Percentiles rank a stretch among this genome's conserved stretches.
Evolutionary conservation across 2,329 filamentous ascomycete species (phyloP).

Genomic region (Reticulascus tulasneorum): DNA sequence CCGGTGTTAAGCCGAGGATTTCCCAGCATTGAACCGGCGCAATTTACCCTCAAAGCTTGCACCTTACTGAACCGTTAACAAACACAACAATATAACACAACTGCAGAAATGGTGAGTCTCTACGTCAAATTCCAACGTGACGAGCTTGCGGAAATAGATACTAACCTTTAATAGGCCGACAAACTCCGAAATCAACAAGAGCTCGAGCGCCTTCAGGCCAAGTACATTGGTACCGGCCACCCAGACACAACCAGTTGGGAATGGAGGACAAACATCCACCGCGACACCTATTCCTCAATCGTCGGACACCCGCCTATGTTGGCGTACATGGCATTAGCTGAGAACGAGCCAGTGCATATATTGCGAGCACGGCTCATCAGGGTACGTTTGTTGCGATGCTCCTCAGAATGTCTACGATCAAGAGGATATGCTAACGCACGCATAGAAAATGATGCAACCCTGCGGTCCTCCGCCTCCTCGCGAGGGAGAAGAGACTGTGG

Average conservation of each 20-base stretch:
- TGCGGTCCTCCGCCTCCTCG: slow-evolving; percentile 54
- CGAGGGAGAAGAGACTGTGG: slow-evolving; percentile 29
- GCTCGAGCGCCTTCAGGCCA: slow-evolving; percentile 92
- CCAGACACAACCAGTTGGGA: slow-evolving; percentile 97
- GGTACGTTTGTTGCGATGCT: slow-evolving; percentile 37
- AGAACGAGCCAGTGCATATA: slow-evolving; percentile 80
- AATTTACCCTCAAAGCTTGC: no score
- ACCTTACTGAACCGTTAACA: no score
- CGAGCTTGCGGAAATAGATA: no score
- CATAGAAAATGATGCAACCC: slow-evolving; percentile 64
- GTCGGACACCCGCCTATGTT: slow-evolving; percentile 86
- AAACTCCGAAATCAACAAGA: slow-evolving; percentile 97
- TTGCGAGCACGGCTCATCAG: slow-evolving; percentile 78
- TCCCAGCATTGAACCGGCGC: no score
- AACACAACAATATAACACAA: no score
- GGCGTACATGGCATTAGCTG: slow-evolving; percentile 82
- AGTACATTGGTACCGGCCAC: slow-evolving; percentile 93
- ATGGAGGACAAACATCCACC: slow-evolving; percentile 92
- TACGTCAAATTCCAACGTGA: no score
- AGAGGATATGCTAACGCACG: neutral
- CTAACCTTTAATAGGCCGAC: slow-evolving; percentile 62
- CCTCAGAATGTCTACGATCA: no score
- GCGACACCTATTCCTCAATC: slow-evolving; percentile 86
- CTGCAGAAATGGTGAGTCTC: slow-evolving; percentile 7
- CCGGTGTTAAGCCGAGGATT: no score